Evolutionary conservation across 768 basidiomycete species (phyloP).

Genomic region (Jaapia argillacea): DNA sequence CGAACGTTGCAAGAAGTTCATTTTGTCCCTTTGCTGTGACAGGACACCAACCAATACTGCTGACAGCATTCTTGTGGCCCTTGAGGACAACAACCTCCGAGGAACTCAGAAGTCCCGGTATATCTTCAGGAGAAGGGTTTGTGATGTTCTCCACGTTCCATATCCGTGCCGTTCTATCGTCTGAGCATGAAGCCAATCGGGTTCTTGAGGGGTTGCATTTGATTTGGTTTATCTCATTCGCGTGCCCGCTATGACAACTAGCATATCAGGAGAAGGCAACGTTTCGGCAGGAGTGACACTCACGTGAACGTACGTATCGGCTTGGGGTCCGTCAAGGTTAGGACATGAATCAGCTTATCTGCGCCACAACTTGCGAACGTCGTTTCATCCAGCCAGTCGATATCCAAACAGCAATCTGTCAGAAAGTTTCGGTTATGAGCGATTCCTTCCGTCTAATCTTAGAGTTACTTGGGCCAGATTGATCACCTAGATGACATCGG

Average conservation of each 20-base stretch:
- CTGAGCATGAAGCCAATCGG: constrained; percentile 71
- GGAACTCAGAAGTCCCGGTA: constrained; percentile 36
- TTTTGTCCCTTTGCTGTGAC: constrained; percentile 33
- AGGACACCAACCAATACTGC: constrained; percentile 63
- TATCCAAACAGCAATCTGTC: constrained; percentile 77
- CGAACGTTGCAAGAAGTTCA: constrained; percentile 66
- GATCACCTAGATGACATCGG: constrained; percentile 51
- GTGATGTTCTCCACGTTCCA: constrained; percentile 53
- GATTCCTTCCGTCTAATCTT: background rate
- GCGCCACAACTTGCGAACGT: constrained; percentile 69
- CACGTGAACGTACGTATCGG: constrained; percentile 58
- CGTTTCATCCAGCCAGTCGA: constrained; percentile 68
- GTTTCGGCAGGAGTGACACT: constrained; percentile 14
- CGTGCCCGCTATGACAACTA: constrained; percentile 45
- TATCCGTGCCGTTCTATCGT: constrained; percentile 69
- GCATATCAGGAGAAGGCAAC: background rate
- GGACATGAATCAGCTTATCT: constrained; percentile 52
- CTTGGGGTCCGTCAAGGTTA: constrained; percentile 39
- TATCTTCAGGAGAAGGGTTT: constrained; percentile 18
- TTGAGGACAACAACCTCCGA: constrained; percentile 31
- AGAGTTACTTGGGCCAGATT: constrained; percentile 1
- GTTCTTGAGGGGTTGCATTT: constrained; percentile 58
- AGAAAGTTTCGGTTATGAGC: constrained; percentile 1
- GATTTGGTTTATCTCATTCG: constrained; percentile 70
- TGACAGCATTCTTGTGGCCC: constrained; percentile 62